Evolutionary conservation across 1,284 basidiomycete species (phyloP), one percentile per base, ranked within the genome.

Genomic region (Leccinum pachyderme): DNA sequence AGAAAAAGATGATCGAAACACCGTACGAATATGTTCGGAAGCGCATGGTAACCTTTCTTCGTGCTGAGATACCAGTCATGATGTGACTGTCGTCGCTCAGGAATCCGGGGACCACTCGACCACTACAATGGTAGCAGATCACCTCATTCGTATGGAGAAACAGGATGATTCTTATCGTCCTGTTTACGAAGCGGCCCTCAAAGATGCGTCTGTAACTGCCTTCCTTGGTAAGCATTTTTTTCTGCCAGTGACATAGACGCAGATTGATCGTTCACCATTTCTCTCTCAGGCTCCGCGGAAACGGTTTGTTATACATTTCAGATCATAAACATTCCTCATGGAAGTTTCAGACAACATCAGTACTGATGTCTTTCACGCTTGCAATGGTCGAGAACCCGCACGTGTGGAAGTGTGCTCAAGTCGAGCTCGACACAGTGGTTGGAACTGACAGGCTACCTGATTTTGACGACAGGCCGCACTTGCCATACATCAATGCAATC

Each of bases 21-120:
- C 61, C 63, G 0, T 63, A 59, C 11, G 25, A 43, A n/a, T 55
- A 59, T 33, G 52, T 51, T 27, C 37, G 49, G 50, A 31, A 48
- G 28, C 49, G 52, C 8, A 51, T 55, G 45, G 63, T 64, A 48
- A 53, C 52, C 15, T 1, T 27, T 25, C 7, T 5, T 39, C 22
- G 18, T 18, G 18, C 18, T 37, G 28, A 7, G 11, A 25, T 29
- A 32, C 3, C 7, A 28, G 27, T 5, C 3, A 12, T 32, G 15
- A 31, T 29, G 9, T n/a, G 18, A 18, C 18, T 46, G 18, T 1
- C 18, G 18, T 18, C 8, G 9, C 54, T 22, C 25, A 52, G 56
- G 29, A 49, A 32, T 39, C 27, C 5, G 28, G 24, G 6, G 39
- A 56, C 5, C 4, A 45, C 2, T 13, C 50, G 18, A 39, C 46